phyloP scores from a whole-genome alignment of 495 filamentous ascomycete species.

The Penicillium nucicola region DNA sequence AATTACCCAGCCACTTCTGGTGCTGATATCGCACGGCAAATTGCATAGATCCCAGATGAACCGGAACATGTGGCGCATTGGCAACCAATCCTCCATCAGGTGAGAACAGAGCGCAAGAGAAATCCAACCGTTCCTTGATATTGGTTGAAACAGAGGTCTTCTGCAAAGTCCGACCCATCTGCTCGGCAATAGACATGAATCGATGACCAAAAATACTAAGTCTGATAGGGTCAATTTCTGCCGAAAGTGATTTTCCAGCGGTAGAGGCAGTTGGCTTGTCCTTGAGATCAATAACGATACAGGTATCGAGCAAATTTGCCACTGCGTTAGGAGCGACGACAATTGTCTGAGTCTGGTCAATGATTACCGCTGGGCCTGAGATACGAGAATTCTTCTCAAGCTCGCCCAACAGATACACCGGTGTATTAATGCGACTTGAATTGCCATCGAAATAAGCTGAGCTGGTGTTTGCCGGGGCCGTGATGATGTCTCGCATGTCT shows the following conservation, averaged over 20 bases:
- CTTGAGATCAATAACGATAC: slow-evolving; percentile 50
- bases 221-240: slow-evolving; percentile 73
- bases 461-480: slow-evolving; percentile 25
- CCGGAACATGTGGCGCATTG: slow-evolving; percentile 91
- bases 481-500: slow-evolving; percentile 24
- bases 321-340: slow-evolving; percentile 80
- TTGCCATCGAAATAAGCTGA: slow-evolving; percentile 55
- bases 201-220: slow-evolving; percentile 93
- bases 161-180: slow-evolving; percentile 93
- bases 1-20: slow-evolving; percentile 81
- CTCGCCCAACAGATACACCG: slow-evolving; percentile 80
- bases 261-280: slow-evolving; percentile 26
- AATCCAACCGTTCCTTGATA: slow-evolving; percentile 95
- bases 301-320: slow-evolving; percentile 40
- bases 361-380: slow-evolving; percentile 83
- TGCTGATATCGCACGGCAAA: slow-evolving; percentile 93
- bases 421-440: slow-evolving; percentile 71
- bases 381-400: slow-evolving; percentile 74
- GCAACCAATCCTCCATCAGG: slow-evolving; percentile 87
- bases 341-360: slow-evolving; percentile 94
- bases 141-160: slow-evolving; percentile 98
- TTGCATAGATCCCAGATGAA: slow-evolving; percentile 91
- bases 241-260: slow-evolving; percentile 48
- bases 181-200: slow-evolving; percentile 99
- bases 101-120: slow-evolving; percentile 95